Base-by-base conservation (phyloP, 805 yeast species). In the Yarrowia porcina region DNA sequence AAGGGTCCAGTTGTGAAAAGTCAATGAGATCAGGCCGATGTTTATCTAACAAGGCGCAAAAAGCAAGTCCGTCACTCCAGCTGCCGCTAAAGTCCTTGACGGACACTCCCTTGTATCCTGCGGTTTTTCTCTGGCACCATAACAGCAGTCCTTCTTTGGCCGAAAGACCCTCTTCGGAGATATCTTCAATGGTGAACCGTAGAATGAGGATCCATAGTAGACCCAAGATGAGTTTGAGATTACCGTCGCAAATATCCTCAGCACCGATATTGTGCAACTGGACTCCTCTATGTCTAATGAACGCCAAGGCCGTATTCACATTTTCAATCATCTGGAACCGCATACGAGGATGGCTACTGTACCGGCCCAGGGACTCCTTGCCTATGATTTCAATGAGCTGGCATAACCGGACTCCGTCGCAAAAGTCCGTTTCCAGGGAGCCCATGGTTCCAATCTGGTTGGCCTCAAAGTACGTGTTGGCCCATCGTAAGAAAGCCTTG, bases 231-330 rank as follows among this genome's bases (percentile, higher is more conserved):
- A 92, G 82, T 75, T 92, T 97, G 72, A 90, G 96, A 69, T 89
- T 92, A 69, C 97, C 97, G 71, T 91, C 97, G 66, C 90, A 87
- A 61, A 92, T 89, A 74, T 91, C 97, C 73, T 91, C 97, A 15
- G 97, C 76, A 3, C 79, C 79, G 33, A 76, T 74, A 64, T 74
- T 72, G 64, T 73, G 68, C 32, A 76, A 66, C 60, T 69, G 71
- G n/a, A 76, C 71, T 3, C 76, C 76, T 20, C 76, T 59, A 18
- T 71, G 71, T 59, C 72, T 69, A 56, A 76, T 73, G 45, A 70
- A 74, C 11, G 72, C 76, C 32, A 76, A 66, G 0, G 79, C 78
- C 10, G 69, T 67, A 62, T 73, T 73, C 33, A 76, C 70, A 64
- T 76, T 76, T 64, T 76, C 79, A 9, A 72, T 73, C 63, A 68